Evolutionary conservation across 2,329 filamentous ascomycete species (phyloP).

Genomic region (Apiospora pterosperma): DNA sequence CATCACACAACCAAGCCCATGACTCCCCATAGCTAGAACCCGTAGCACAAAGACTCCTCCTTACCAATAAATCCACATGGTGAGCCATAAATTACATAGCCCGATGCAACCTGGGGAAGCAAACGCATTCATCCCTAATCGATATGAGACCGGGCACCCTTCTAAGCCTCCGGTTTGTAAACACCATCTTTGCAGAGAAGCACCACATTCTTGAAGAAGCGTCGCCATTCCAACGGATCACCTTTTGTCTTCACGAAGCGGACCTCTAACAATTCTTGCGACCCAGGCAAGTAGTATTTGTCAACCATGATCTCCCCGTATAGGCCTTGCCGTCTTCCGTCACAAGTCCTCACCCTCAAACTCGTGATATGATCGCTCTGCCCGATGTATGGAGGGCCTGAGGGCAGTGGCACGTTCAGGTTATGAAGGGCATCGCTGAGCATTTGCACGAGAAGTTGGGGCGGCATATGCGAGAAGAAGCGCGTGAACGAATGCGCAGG

Average conservation of each 20-base stretch:
- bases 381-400: slow-evolving; percentile 37
- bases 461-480: slow-evolving; percentile 82
- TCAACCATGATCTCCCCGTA: slow-evolving; percentile 76
- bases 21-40: background rate
- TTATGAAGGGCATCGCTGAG: slow-evolving; percentile 79
- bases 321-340: slow-evolving; percentile 68
- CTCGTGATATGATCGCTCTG: slow-evolving; percentile 55
- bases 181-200: slow-evolving; percentile 84
- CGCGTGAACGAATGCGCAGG: slow-evolving; percentile 83
- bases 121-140: background rate
- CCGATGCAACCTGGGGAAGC: background rate
- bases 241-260: slow-evolving; percentile 93
- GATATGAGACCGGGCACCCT: background rate
- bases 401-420: slow-evolving; percentile 73
- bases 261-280: slow-evolving; percentile 71
- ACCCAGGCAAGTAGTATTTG: slow-evolving; percentile 53
- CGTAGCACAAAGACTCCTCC: background rate
- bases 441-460: slow-evolving; percentile 73
- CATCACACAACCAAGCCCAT: background rate
- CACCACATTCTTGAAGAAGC: slow-evolving; percentile 96
- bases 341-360: slow-evolving; percentile 72
- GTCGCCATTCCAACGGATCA: slow-evolving; percentile 92
- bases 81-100: background rate
- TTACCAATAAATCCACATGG: background rate
- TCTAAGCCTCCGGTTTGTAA: slow-evolving; percentile 49